These are phyloP conservation scores for Cinchona pubescens DNA, from an alignment of 257 asterid genomes.

Conservation along the genomic window DNA sequence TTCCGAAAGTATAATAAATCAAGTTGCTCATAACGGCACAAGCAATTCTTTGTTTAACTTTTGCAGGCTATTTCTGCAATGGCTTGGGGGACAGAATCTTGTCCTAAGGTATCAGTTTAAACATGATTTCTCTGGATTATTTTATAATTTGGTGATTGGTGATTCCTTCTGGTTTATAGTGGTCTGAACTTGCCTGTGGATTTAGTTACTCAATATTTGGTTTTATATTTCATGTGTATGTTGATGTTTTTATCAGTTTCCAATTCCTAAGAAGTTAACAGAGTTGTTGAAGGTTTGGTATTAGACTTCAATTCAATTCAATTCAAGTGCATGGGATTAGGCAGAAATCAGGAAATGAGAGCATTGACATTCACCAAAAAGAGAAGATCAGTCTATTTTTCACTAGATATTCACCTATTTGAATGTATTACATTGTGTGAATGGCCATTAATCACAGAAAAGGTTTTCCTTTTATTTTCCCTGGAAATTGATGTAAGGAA, in stretches of 20 bases:
- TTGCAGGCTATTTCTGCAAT: conserved; percentile 92
- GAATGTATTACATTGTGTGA: not conserved
- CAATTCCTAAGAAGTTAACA: too few relatives aligned
- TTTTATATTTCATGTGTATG: not conserved
- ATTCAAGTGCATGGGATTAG: too few relatives aligned
- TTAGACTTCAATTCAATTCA: not conserved
- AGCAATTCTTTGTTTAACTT: not conserved
- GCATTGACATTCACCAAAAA: not conserved
- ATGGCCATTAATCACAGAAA: not conserved
- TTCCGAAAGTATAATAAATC: not conserved
- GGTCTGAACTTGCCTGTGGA: not conserved
- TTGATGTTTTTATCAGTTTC: not conserved
- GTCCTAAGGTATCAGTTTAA: conserved; percentile 74
- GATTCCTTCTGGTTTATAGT: not conserved
- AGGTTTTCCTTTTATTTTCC: not conserved
- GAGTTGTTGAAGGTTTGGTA: too few relatives aligned
- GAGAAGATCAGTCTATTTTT: not conserved
- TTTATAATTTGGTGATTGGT: not conserved
- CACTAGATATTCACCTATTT: not conserved
- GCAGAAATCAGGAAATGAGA: not conserved
- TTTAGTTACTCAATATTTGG: too few relatives aligned
- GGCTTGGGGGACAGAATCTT: conserved; percentile 99
- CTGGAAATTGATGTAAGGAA: not conserved
- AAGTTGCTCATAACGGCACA: not conserved
- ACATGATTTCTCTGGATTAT: conserved; percentile 1